phyloP scores from a whole-genome alignment of 148 eudicot species.

The Persicaria tinctoria region DNA sequence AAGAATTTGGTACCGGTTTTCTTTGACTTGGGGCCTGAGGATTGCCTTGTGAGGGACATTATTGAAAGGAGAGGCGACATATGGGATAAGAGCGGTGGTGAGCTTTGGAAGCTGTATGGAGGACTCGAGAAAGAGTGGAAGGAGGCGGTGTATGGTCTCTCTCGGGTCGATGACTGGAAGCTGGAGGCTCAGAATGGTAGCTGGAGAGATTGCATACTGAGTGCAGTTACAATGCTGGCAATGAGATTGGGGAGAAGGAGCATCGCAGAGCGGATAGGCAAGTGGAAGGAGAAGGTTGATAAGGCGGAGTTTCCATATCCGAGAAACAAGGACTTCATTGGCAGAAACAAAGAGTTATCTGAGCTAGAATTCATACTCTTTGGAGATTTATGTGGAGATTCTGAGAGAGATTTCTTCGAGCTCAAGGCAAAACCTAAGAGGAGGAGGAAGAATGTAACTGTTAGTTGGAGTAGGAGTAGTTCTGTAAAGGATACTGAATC shows the following conservation, averaged over 20 bases:
- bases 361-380: conserved; percentile 92
- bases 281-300: conserved; percentile 82
- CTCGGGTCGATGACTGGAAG: conserved; percentile 93
- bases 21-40: conserved; percentile 82
- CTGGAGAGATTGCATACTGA: conserved; percentile 89
- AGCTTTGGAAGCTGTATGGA: conserved; percentile 72
- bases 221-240: conserved; percentile 68
- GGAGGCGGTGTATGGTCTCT: conserved; percentile 69
- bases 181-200: conserved; percentile 76
- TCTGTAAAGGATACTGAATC: conserved; percentile 47
- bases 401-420: conserved; percentile 76
- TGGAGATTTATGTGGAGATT: conserved; percentile 78
- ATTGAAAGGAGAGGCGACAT: conserved; percentile 72
- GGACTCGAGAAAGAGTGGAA: conserved; percentile 96
- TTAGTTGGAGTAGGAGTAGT: conserved; percentile 69
- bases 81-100: conserved; percentile 82
- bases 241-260: conserved; percentile 94
- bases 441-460: conserved; percentile 55
- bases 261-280: conserved; percentile 67
- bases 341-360: conserved; percentile 77
- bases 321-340: conserved; percentile 75
- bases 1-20: conserved; percentile 86
- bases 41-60: conserved; percentile 85
- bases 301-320: conserved; percentile 92
- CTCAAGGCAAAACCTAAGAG: conserved; percentile 63